Evolutionary conservation across 2,329 filamentous ascomycete species (phyloP).

Genomic region (Arthrobotrys sphaeroides): DNA sequence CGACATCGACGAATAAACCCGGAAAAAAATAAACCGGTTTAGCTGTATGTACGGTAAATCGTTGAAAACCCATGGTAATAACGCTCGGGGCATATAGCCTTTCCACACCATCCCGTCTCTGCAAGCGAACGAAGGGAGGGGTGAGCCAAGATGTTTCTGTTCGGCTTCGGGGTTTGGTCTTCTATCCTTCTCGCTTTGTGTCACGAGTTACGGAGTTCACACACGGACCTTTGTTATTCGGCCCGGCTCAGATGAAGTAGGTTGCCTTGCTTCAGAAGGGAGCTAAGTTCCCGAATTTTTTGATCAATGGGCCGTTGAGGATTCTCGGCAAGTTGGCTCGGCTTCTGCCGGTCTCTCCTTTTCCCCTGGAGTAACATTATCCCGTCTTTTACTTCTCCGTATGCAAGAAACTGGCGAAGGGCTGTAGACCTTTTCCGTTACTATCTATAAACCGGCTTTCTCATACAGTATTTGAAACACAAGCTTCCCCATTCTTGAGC

Average conservation of each 20-base stretch:
- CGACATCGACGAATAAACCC: neutral
- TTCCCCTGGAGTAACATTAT: neutral
- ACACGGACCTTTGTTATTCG: neutral
- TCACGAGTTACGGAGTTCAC: slow-evolving; percentile 33
- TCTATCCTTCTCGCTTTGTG: too few relatives aligned
- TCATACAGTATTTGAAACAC: slow-evolving; percentile 42
- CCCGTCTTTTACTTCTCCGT: neutral
- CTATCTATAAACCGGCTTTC: slow-evolving; percentile 2
- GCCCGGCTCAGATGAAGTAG: too few relatives aligned
- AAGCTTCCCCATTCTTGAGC: slow-evolving; percentile 10
- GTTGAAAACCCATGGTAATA: slow-evolving; percentile 9
- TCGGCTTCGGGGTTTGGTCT: slow-evolving; percentile 34
- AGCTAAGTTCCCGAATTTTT: too few relatives aligned
- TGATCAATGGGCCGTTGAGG: too few relatives aligned
- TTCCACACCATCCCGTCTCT: neutral
- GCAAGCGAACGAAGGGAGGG: neutral
- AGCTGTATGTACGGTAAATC: slow-evolving; percentile 2
- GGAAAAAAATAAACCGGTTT: neutral
- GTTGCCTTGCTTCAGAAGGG: too few relatives aligned
- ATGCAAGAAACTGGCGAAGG: neutral
- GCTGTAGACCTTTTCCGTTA: neutral
- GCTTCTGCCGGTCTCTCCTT: slow-evolving; percentile 7
- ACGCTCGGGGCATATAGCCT: slow-evolving; percentile 19
- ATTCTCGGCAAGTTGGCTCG: slow-evolving; percentile 16
- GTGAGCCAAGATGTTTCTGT: neutral